Evolutionary conservation across 1,139 yeast species (phyloP), one percentile per base, ranked within the genome.

Genomic region (Zygotorulaspora mrakii): DNA sequence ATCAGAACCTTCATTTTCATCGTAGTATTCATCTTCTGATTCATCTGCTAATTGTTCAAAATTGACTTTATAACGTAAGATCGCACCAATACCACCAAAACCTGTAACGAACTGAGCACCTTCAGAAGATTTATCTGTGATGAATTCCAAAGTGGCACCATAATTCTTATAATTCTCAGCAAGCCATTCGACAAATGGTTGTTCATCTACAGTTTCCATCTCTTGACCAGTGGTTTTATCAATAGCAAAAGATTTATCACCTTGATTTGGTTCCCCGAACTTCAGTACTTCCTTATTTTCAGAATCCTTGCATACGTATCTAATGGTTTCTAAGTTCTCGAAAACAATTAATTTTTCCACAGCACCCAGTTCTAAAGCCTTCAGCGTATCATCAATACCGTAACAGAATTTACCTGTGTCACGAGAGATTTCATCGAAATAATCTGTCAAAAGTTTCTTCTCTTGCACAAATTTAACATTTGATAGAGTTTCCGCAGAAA

Each of bases 51-150:
- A 77, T 72, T 87, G 96, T 64, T 91, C 98, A 61, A 91, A 91
- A 71, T 91, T 91, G 55, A 91, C 94, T 70, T 88, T 88, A 70
- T 91, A 91, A 72, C 98, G 87, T 66, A 91, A 74, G 59, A 91
- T 66, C 45, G 96, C 96, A 66, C 98, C 98, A 54, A 91, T 78
- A 71, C 98, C 98, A 82, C 98, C 98, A 61, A 91, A 91, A 46
- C 98, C 98, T 60, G 82, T 85, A 48, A 84, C 94, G 67, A 91
- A 91, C 71, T 91, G 98, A 33, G 97, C 95, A 71, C 98, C 98
- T 69, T 91, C 98, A 37, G 95, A 82, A 26, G 96, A 85, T 69
- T 86, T 82, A 70, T 91, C 98, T 37, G 97, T 85, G 54, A 91
- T 95, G 58, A 91, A 91, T 69, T 91, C 98, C 55, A 91, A 76